phyloP scores from a whole-genome alignment of 192 early-diverging fungal genomes.

The Coemansia sp. region DNA sequence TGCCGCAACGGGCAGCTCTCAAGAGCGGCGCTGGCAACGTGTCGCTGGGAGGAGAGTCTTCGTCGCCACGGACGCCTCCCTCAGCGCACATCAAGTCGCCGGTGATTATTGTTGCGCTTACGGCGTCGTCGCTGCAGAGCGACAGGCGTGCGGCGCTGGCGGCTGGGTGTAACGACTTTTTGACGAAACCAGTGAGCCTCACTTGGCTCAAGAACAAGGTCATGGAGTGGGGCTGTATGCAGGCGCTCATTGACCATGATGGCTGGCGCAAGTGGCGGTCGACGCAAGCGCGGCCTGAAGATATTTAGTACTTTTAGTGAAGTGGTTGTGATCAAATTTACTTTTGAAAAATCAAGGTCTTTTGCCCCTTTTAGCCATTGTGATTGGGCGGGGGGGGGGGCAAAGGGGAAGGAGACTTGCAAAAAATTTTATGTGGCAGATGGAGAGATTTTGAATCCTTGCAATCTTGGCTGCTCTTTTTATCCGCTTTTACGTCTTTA shows the following conservation, averaged over 20 bases:
- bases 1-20: constrained; percentile 50
- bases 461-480: not conserved
- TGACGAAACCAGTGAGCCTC: constrained; percentile 84
- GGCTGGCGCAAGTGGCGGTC: constrained; percentile 50
- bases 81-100: constrained; percentile 55
- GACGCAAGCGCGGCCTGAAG: constrained; percentile 12
- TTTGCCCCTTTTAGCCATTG: not conserved
- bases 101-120: constrained; percentile 88
- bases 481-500: not conserved
- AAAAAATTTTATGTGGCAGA: constrained; percentile 1
- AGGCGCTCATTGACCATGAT: constrained; percentile 86
- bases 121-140: constrained; percentile 71
- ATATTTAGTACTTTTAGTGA: not conserved
- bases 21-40: constrained; percentile 21
- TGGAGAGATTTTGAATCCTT: not conserved
- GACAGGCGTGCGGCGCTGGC: constrained; percentile 74
- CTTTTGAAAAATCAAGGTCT: not conserved
- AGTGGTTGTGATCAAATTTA: not conserved
- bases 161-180: constrained; percentile 89
- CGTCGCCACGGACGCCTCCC: constrained; percentile 35
- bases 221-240: constrained; percentile 92
- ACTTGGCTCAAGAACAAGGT: constrained; percentile 86
- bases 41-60: not conserved
- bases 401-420: not conserved
- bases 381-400: too few relatives aligned